These are phyloP conservation scores for Naganishia sp. DNA, from an alignment of 1,284 basidiomycete species.

Conservation along the genomic window DNA sequence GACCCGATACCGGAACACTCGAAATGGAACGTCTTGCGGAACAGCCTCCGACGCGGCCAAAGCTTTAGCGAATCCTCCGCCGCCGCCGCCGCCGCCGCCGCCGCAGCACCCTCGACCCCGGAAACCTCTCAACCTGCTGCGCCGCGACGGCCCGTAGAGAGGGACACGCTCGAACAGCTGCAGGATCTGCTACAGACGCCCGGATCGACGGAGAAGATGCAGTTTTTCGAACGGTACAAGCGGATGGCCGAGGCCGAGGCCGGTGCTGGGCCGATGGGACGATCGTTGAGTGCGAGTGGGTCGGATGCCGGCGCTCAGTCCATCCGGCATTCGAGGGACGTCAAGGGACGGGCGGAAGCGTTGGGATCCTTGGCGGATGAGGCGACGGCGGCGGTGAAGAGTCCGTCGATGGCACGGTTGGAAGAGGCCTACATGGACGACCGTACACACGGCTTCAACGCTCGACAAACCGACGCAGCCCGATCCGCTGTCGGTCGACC, in stretches of 20 bases:
- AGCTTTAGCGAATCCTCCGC: not conserved
- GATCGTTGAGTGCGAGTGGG: conserved; percentile 9
- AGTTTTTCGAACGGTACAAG: conserved; percentile 61
- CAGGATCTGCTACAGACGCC: conserved; percentile 9
- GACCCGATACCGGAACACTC: not conserved
- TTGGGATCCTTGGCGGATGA: conserved; percentile 15
- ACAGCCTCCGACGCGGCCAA: conserved; percentile 1
- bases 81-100: not conserved
- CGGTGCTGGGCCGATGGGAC: conserved; percentile 20
- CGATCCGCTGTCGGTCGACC: not conserved
- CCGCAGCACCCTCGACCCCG: not conserved
- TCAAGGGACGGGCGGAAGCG: not conserved
- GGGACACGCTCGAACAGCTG: too few species aligned
- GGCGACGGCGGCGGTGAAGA: not conserved
- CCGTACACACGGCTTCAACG: conserved; percentile 48
- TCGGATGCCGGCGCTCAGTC: too few species aligned
- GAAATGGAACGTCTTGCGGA: conserved; percentile 11
- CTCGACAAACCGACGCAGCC: not conserved
- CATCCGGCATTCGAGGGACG: not conserved
- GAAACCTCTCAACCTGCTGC: too few species aligned
- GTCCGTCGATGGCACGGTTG: conserved; percentile 7
- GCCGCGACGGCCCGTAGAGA: too few species aligned
- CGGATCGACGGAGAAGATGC: conserved; percentile 38
- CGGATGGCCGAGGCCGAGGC: conserved; percentile 38
- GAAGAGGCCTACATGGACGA: conserved; percentile 32